These are phyloP conservation scores for Medicago arabica DNA, from an alignment of 306 rosid species.

Conservation along the genomic window DNA sequence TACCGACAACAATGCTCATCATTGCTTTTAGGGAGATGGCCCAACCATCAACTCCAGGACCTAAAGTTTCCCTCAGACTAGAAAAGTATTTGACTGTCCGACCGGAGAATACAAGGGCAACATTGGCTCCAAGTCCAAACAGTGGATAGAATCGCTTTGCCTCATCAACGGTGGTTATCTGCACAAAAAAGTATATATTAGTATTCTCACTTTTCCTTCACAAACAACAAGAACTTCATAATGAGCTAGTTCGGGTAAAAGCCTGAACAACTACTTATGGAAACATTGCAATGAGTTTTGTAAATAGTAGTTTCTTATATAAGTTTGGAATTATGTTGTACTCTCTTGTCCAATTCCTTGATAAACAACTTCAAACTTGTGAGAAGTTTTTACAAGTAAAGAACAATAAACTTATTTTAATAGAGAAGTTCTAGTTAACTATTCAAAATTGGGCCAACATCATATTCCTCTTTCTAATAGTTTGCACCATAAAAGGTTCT, in stretches of 20 bases:
- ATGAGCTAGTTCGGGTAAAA: not conserved
- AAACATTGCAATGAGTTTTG: not conserved
- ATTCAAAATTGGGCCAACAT: not conserved
- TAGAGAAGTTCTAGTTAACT: not conserved
- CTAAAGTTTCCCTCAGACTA: constrained; percentile 72
- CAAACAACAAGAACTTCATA: constrained; percentile 12
- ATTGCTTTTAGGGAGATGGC: constrained; percentile 86
- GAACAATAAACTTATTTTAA: not conserved
- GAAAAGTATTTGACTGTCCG: constrained; percentile 97
- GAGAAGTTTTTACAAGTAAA: not conserved
- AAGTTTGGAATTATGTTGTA: not conserved
- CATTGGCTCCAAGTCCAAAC: constrained; percentile 96
- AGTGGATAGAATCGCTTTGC: constrained; percentile 94
- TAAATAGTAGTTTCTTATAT: not conserved
- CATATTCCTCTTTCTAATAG: constrained; percentile 12
- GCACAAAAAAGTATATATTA: constrained; percentile 41
- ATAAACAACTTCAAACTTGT: not conserved
- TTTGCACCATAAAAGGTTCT: not conserved
- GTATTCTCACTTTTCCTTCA: constrained; percentile 10
- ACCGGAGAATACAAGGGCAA: constrained; percentile 95
- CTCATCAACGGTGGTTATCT: constrained; percentile 91
- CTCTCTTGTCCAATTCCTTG: not conserved
- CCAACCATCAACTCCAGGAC: constrained; percentile 99
- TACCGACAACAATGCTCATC: constrained; percentile 94
- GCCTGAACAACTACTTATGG: not conserved